These are phyloP conservation scores for Ophiostoma piceae DNA, from an alignment of 2,329 filamentous ascomycete species.

Conservation along the genomic window DNA sequence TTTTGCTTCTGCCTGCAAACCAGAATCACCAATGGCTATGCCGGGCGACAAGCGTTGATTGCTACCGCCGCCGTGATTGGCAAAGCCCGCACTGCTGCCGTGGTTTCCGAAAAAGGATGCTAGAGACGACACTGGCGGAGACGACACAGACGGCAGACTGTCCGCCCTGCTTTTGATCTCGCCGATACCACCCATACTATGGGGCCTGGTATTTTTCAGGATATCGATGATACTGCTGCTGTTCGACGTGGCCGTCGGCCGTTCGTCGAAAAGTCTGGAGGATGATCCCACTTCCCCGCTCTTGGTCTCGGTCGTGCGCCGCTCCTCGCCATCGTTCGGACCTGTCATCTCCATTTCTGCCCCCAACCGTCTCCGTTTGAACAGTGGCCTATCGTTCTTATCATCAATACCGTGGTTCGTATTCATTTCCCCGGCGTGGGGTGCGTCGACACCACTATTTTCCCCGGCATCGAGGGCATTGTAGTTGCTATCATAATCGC, in stretches of 20 bases:
- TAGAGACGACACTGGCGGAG: neutral
- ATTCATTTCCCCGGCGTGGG: neutral
- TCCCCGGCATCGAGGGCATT: neutral
- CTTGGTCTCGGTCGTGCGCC: neutral
- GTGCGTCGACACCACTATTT: neutral
- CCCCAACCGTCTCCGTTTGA: constrained; percentile 22
- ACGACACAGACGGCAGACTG: neutral
- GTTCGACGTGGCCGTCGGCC: constrained; percentile 21
- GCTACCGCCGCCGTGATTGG: neutral
- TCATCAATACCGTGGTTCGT: neutral
- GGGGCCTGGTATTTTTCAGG: neutral
- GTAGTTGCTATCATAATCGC: neutral
- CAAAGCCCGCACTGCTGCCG: neutral
- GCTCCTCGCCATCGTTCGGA: neutral
- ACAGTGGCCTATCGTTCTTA: neutral
- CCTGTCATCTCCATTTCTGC: neutral
- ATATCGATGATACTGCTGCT: neutral
- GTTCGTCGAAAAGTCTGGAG: constrained; percentile 18
- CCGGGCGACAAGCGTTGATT: neutral
- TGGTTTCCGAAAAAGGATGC: constrained; percentile 3
- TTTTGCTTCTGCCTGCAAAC: neutral
- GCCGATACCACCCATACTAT: neutral
- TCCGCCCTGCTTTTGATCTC: neutral
- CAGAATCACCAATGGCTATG: neutral
- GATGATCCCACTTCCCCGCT: constrained; percentile 5